A percentile compares a stretch with the other conserved stretches of the same genome.
These are phyloP conservation scores for Rutidosis leptorrhynchoides DNA, from an alignment of 129 eudicot genomes.

Conservation along the genomic window DNA sequence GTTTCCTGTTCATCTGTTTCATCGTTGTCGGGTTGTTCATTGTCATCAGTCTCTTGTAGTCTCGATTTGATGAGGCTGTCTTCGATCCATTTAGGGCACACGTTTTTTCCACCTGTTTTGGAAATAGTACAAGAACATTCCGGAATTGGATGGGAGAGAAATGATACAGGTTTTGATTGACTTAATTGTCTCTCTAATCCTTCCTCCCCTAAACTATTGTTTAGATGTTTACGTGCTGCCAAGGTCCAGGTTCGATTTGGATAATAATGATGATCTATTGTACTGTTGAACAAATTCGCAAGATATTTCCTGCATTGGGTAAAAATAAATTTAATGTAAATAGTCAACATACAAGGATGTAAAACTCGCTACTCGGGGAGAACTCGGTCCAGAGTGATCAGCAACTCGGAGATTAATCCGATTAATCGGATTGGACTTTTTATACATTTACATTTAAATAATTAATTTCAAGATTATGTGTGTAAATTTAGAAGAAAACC, in stretches of 20 bases:
- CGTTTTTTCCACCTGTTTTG: constrained; percentile 43
- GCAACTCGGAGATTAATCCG: no score
- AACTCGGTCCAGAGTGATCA: no score
- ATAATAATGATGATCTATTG: constrained; percentile 57
- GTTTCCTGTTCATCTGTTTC: constrained; percentile 40
- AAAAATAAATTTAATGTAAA: constrained; percentile 2
- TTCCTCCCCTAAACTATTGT: constrained; percentile 64
- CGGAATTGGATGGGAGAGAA: constrained; percentile 88
- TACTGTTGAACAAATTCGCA: constrained; percentile 56
- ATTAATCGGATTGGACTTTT: no score
- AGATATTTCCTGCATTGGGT: constrained; percentile 62
- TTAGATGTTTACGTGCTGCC: constrained; percentile 69
- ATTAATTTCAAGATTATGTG: no score
- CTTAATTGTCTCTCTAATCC: constrained; percentile 50
- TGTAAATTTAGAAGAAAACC: no score
- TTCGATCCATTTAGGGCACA: constrained; percentile 72
- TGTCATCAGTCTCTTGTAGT: constrained; percentile 39
- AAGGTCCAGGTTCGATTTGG: constrained; percentile 68
- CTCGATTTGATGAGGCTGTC: constrained; percentile 26
- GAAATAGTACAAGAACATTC: constrained; percentile 75
- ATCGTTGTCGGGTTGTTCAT: constrained; percentile 51
- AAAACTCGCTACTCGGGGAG: no score
- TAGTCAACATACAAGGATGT: not conserved
- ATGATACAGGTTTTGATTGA: constrained; percentile 47
- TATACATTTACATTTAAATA: no score